Evolutionary conservation across 2,329 filamentous ascomycete species (phyloP), one percentile per base, ranked within the genome.

Genomic region (Colletotrichum scovillei): DNA sequence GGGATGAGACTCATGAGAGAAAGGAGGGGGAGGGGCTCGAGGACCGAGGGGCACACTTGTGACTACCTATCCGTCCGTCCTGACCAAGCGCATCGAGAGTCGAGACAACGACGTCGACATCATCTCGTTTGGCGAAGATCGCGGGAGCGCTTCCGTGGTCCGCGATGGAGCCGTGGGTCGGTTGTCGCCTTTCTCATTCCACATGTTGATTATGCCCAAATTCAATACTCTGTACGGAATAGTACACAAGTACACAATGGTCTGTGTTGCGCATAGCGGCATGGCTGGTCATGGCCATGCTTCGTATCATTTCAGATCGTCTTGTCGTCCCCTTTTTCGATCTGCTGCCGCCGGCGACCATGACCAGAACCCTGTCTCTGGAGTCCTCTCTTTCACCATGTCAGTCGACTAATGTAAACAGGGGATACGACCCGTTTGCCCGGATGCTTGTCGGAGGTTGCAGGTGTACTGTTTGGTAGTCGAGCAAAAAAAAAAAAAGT

Each of bases 111-210:
- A 67, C 63, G 19, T 70, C 22, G 55, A 30, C 22, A 55, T 67
- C 53, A 70, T 70, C 30, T 67, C 68, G 63, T 59, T 70, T 70
- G 63, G n/a, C 55, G 55, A 60, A 67, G 55, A 67, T 70, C 62
- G 35, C 55, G 53, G 68, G 63, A 67, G 46, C 32, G 38, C 32
- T 58, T 62, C 65, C 65, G 57, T 62, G 56, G 26, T 32, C 46
- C 46, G 62, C 28, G 24, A 53, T 32, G 46, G 62, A 49, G 30
- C 55, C n/a, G n/a, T 49, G 32, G 49, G 14, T 11, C 35, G 19
- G 24, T 62, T 53, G 58, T 16, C 67, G n/a, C 49, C 52, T 49
- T 30, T 22, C 52, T 49, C 49, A 42, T 64, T 56, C 28, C 52
- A 57, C 24, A 42, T 55, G 30, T 35, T 55, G 22, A 55, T 64